Evolutionary conservation across 345 rosid species (phyloP).

Genomic region (Acer yangbiense): DNA sequence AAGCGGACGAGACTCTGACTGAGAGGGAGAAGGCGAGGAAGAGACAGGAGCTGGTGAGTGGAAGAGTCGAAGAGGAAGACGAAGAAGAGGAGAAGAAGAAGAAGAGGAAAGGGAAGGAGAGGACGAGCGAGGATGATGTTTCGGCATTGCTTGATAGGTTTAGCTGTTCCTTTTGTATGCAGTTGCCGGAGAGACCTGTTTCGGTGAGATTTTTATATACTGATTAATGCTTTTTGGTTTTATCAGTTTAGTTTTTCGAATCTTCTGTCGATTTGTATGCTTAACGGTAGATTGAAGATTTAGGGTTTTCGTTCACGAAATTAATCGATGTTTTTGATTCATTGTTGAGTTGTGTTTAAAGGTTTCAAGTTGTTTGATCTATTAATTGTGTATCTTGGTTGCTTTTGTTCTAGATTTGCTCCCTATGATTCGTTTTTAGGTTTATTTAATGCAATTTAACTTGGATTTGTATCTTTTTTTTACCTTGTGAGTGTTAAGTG

Average conservation of each 20-base stretch:
- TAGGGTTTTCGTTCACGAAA: slow-evolving; percentile 10
- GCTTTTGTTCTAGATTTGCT: neutral
- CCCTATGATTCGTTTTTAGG: neutral
- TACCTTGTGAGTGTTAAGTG: neutral
- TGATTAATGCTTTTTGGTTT: neutral
- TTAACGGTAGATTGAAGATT: neutral
- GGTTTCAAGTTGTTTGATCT: neutral
- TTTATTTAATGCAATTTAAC: neutral
- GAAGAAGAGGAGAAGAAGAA: slow-evolving; percentile 22
- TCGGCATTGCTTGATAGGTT: slow-evolving; percentile 39
- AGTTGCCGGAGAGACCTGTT: slow-evolving; percentile 70
- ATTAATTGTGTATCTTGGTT: neutral
- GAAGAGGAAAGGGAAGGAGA: slow-evolving; percentile 17
- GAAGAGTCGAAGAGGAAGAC: slow-evolving; percentile 23
- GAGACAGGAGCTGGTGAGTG: slow-evolving; percentile 57
- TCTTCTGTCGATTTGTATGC: neutral
- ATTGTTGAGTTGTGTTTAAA: neutral
- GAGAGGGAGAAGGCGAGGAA: slow-evolving; percentile 58
- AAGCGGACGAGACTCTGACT: slow-evolving; percentile 45
- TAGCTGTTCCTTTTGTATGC: slow-evolving; percentile 61
- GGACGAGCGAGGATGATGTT: slow-evolving; percentile 28
- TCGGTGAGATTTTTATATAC: slow-evolving; percentile 44
- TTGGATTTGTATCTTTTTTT: neutral
- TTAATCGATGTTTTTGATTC: neutral
- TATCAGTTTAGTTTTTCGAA: too few species aligned